Conservation (phyloP, 202 grass and related monocot species). For the Zizania palustris region DNA sequence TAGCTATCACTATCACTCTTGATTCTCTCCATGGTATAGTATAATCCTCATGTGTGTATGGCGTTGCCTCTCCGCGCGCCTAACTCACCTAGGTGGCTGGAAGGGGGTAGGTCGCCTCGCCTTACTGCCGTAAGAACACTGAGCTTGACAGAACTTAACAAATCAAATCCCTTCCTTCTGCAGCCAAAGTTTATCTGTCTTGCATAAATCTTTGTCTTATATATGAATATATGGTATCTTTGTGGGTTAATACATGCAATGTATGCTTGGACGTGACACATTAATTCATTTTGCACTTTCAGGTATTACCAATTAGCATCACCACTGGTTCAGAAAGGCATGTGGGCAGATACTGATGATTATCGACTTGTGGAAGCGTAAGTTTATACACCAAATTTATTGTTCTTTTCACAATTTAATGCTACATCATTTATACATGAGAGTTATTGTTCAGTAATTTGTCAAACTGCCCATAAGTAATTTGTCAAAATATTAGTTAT, state of each 20-base stretch:
- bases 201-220: constrained; percentile 16
- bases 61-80: too few species aligned
- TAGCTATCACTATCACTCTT: too few species aligned
- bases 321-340: constrained; percentile 58
- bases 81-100: too few species aligned
- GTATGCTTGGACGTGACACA: constrained; percentile 19
- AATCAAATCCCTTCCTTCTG: constrained; percentile 4
- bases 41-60: too few species aligned
- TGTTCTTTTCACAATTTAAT: constrained; percentile 18
- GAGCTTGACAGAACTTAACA: constrained; percentile 13
- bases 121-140: background rate
- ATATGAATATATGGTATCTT: constrained; percentile 23
- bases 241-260: constrained; percentile 8
- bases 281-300: constrained; percentile 27
- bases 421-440: constrained; percentile 14
- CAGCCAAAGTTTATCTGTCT: background rate
- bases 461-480: too few species aligned
- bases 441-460: background rate
- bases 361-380: constrained; percentile 71
- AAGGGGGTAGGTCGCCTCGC: too few species aligned
- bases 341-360: constrained; percentile 75
- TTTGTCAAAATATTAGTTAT: background rate
- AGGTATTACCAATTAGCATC: constrained; percentile 77
- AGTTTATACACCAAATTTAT: constrained; percentile 36
- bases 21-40: too few species aligned